Base-by-base conservation (phyloP, 2,329 filamentous ascomycete species). In the Sporothrix protearum region DNA sequence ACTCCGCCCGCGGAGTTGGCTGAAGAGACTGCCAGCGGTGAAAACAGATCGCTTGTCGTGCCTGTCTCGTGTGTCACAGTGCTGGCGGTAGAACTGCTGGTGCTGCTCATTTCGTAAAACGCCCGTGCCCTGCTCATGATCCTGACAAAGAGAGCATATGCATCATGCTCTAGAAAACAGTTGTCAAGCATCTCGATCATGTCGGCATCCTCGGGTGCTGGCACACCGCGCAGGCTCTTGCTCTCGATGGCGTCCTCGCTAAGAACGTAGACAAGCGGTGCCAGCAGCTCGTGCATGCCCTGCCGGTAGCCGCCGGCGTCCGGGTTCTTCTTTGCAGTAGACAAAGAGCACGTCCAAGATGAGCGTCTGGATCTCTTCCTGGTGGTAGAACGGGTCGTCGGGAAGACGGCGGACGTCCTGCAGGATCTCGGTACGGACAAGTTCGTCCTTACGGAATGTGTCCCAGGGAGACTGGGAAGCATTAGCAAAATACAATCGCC, bases 271-370 rank as follows among this genome's bases (percentile, higher is more conserved):
- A 97, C 83, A 49, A 99, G 89, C 0, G 96, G 94, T 0, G 96
- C 96, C 16, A 98, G 85, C 57, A 99, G 84, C 81, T 99, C 96
- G 79, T 99, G 96, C 95, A 99, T 99, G 12, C 96, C 96, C 82
- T 99, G 96, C n/a, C 96, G 89, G 79, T 99, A 99, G 22, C 89
- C 94, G 19, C 93, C 93, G 70, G 93, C 86, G 75, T 91, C 89
- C 1, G 93, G 93, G 77, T 98, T 93, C 69, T 96, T 86, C 80
- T 97, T 97, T 98, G 82, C 94, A 96, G 81, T 94, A 98, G 75
- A 99, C 87, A 80, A 98, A 99, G 45, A 99, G 84, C 42, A 97
- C 89, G 78, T 99, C 92, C 42, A 96, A 82, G 76, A 99, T 90
- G 80, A 93, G 92, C 55, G 85, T 86, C 79, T 98, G 96, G 0